phyloP scores from a whole-genome alignment of 495 filamentous ascomycete species.

The Xylaria venustula region DNA sequence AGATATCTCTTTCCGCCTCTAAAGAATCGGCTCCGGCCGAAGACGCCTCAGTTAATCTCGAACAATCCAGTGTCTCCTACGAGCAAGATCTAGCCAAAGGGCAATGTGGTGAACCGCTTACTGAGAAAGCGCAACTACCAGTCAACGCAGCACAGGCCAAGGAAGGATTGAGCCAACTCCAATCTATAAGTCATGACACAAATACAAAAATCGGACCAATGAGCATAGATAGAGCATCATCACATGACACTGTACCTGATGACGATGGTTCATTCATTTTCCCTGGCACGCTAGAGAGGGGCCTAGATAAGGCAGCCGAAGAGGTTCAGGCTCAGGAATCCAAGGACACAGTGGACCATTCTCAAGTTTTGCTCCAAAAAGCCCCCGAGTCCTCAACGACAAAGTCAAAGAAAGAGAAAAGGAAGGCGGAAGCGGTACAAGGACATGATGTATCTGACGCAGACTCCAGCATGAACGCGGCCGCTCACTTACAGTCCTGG shows the following conservation, averaged over 20 bases:
- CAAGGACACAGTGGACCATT: conserved; percentile 2
- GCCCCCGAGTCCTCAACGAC: conserved; percentile 14
- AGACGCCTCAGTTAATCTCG: neutral
- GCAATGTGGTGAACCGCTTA: neutral
- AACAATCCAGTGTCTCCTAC: neutral
- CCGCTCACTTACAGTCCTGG: conserved; percentile 17
- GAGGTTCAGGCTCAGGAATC: neutral
- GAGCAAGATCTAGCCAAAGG: conserved; percentile 11
- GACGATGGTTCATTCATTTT: too few species aligned
- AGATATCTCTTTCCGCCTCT: neutral
- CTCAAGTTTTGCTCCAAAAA: conserved; percentile 16
- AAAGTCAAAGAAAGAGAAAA: conserved; percentile 41
- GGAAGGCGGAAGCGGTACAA: conserved; percentile 36
- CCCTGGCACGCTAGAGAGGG: neutral
- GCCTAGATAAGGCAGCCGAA: neutral
- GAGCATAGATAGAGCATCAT: neutral
- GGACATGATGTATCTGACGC: neutral
- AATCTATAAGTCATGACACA: too few species aligned
- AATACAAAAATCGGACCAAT: neutral
- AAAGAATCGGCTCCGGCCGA: neutral
- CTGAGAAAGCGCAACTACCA: neutral
- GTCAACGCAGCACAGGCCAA: neutral
- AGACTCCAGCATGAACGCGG: neutral
- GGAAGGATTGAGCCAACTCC: neutral
- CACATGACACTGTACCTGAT: neutral